A percentile compares a stretch with the other conserved stretches of the same genome.
Evolutionary conservation across 176 grass and related monocot species (phyloP).

Genomic region (Bothriochloa decipiens): DNA sequence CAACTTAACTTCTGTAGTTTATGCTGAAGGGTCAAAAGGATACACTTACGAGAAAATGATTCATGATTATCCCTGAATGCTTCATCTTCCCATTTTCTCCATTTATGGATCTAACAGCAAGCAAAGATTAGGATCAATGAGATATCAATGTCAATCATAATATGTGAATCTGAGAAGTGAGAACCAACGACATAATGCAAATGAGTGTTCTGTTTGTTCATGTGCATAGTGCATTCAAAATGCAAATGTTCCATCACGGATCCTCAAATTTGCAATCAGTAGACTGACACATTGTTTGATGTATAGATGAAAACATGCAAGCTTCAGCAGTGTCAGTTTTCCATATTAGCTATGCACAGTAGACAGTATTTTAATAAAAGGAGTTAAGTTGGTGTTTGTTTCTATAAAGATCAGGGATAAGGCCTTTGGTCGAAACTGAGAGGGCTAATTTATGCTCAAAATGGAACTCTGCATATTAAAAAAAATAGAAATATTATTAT

Average conservation of each 20-base stretch:
- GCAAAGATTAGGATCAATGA: constrained; percentile 26
- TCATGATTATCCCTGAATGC: constrained; percentile 82
- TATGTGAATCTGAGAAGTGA: background rate
- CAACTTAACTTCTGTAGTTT: background rate
- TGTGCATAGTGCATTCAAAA: background rate
- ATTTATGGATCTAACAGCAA: constrained; percentile 77
- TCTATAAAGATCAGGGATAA: background rate
- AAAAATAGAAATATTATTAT: background rate
- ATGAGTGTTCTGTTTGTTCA: background rate
- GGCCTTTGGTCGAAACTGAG: background rate
- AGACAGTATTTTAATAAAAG: background rate
- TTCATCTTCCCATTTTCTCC: constrained; percentile 99
- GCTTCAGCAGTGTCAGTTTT: background rate
- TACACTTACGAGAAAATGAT: constrained; percentile 67
- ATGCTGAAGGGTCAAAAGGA: background rate
- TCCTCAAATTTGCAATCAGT: background rate
- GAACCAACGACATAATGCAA: background rate
- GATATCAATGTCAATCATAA: background rate
- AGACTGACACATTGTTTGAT: background rate
- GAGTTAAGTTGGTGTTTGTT: background rate
- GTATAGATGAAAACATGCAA: background rate
- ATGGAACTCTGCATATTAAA: constrained; percentile 9
- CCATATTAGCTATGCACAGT: background rate
- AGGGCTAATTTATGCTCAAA: background rate
- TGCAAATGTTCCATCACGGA: background rate